A percentile compares a stretch with the other conserved stretches of the same genome.
Evolutionary conservation across 495 filamentous ascomycete genomes (phyloP).

Genomic region (Chaetomium cochliodes): DNA sequence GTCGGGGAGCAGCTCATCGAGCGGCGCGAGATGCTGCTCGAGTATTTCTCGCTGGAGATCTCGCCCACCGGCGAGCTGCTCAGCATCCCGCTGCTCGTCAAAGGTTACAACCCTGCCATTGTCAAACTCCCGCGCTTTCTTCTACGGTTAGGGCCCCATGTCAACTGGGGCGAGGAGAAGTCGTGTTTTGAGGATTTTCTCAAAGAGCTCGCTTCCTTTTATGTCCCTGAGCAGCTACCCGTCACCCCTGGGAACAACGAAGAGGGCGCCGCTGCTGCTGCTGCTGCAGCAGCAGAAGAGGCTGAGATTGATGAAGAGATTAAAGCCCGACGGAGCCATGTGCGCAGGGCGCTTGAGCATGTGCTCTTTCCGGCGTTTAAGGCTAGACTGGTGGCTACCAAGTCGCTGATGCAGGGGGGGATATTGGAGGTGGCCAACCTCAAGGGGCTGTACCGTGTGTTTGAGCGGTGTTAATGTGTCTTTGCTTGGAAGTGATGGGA

Average conservation of each 20-base stretch:
- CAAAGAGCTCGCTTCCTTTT: conserved; percentile 84
- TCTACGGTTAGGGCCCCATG: conserved; percentile 80
- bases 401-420: conserved; percentile 65
- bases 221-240: conserved; percentile 83
- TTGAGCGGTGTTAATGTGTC: conserved; percentile 75
- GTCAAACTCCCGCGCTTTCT: conserved; percentile 88
- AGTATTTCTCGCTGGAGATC: conserved; percentile 90
- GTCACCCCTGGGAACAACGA: conserved; percentile 42
- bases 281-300: conserved; percentile 5
- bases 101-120: conserved; percentile 81
- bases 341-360: conserved; percentile 64
- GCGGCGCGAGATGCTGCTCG: conserved; percentile 78
- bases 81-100: conserved; percentile 79
- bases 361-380: conserved; percentile 81
- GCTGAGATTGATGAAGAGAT: conserved; percentile 40
- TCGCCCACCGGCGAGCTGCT: conserved; percentile 72
- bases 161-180: conserved; percentile 83
- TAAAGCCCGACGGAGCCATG: conserved; percentile 53
- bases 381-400: conserved; percentile 79
- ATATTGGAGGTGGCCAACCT: conserved; percentile 90
- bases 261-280: no score
- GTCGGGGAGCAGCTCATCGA: conserved; percentile 64
- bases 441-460: conserved; percentile 94
- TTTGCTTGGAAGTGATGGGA: background rate
- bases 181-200: conserved; percentile 84